Base-by-base conservation (phyloP, 805 yeast genomes). In the Lipomyces yamadae region DNA sequence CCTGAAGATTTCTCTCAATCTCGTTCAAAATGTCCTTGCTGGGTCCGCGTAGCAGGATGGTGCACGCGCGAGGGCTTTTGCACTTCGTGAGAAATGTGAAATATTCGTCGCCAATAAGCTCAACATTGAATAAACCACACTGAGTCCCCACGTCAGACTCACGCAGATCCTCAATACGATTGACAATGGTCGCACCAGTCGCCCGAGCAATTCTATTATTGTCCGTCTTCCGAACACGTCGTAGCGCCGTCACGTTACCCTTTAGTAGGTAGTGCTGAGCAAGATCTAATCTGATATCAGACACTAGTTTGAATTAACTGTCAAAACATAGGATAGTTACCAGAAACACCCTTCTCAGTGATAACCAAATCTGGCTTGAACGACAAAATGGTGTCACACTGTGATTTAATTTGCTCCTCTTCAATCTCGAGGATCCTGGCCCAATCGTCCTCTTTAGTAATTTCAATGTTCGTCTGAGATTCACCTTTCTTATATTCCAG, bases 401-500 rank as follows among this genome's bases (percentile, higher is more conserved):
- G 81, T 63, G 84, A 74, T 76, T 89, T 89, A 70, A 95, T 93
- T 81, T 95, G 99, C 79, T 95, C 99, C 81, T 95, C 99, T 81
- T 95, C 99, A 76, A 95, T 94, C 81, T 94, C 92, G 75, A 95
- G 82, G 70, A 95, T 86, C 79, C 98, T 87, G 77, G 88, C 89
- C 98, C 98, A 95, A 81, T 95, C 99, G 70, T 88, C 90, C 79
- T 94, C 98, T 75, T 92, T 92, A 56, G 97, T 89, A 78, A 95
- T 93, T 81, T 95, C 99, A 73, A 95, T 91, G 80, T 95, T 94
- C 62, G 98, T 95, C 79, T 95, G 99, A 2, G 98, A 92, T 81
- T 95, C 99, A 72, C 99, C 99, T 84, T 95, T 95, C 82, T 95
- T 95, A 82, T 95, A 95, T 81, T 95, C 99, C 74, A 95, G 83